Percentiles rank a stretch among this genome's conserved stretches.
Conservation (phyloP, 2,329 filamentous ascomycete species). For the Alternaria viburni region DNA sequence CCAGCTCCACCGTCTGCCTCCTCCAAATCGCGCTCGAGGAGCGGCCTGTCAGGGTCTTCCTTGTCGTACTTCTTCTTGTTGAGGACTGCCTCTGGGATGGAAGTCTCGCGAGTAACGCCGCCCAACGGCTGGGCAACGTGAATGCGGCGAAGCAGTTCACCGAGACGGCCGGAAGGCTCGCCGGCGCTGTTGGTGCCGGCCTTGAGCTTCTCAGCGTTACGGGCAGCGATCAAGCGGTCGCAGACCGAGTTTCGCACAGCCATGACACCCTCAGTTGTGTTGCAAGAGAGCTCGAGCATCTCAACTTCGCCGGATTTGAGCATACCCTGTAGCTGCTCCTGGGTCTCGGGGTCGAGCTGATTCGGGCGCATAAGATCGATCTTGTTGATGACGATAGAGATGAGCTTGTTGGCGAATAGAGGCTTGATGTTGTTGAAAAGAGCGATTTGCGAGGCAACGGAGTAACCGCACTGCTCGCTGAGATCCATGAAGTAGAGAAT, state of each 20-base stretch:
- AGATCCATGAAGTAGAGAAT: slow-evolving; percentile 99
- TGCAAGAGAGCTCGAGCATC: slow-evolving; percentile 91
- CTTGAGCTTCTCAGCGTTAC: slow-evolving; percentile 95
- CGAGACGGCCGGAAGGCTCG: slow-evolving; percentile 80
- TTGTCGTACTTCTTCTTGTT: slow-evolving; percentile 87
- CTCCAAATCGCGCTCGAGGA: slow-evolving; percentile 84
- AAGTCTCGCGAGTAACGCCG: slow-evolving; percentile 77
- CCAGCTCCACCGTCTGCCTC: slow-evolving; percentile 92
- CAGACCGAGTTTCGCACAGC: slow-evolving; percentile 94
- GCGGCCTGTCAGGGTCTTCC: slow-evolving; percentile 81
- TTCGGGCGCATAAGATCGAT: slow-evolving; percentile 90
- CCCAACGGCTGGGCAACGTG: slow-evolving; percentile 95
- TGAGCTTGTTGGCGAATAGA: slow-evolving; percentile 94
- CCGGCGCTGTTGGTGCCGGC: slow-evolving; percentile 78
- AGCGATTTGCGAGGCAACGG: slow-evolving; percentile 88
- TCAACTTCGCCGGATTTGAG: slow-evolving; percentile 89
- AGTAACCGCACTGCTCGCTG: slow-evolving; percentile 95
- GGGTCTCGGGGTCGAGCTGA: slow-evolving; percentile 79
- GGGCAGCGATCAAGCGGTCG: slow-evolving; percentile 88
- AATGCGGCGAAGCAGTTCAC: slow-evolving; percentile 90
- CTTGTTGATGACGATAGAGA: slow-evolving; percentile 98
- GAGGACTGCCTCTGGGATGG: slow-evolving; percentile 86
- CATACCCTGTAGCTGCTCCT: slow-evolving; percentile 78
- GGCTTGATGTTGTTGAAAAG: slow-evolving; percentile 95
- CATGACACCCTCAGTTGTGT: slow-evolving; percentile 92